Base-by-base conservation (phyloP, 768 basidiomycete species). In the Pisolithus tinctorius region DNA sequence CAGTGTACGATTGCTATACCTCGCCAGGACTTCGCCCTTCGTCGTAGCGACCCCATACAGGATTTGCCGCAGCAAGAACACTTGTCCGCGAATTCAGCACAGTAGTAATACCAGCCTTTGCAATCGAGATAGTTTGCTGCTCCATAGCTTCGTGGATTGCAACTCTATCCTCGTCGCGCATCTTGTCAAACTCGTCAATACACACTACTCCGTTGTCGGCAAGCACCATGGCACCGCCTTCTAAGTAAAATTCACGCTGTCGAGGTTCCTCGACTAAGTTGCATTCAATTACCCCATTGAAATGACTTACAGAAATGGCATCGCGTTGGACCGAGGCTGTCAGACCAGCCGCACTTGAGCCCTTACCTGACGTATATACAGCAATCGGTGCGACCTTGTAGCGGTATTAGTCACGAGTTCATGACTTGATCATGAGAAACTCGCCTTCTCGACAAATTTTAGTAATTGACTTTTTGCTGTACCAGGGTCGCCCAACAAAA, bases 131-230 rank as follows among this genome's bases (percentile, higher is more conserved):
- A 0, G 96, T 99, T 63, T 98, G 95, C 63, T 99, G 96, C 63
- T 99, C 96, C 96, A 99, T 99, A 13, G 95, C 96, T 72, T 98
- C 96, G 69, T 98, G 96, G 53, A 98, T 98, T 0, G 96, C 96
- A 4, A 98, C 96, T 50, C 96, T 84, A 66, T 99, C 96, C 69
- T 98, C 95, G 59, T 99, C 96, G 37, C 95, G 78, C 96, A 99
- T 99, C 74, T 99, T 99, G 72, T 99, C 96, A 60, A 99, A 99
- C 67, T 99, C 96, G 60, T 99, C 96, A 63, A 99, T 99, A 63
- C 96, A 98, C 37, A 98, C 96, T 13, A 99, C 94, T 27, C 96
- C 96, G 11, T 90, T 90, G 65, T 99, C 96, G 1, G 96, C 96
- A 36, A 98, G 81, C 6, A 99, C 96, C 96, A 99, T 98, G 1